These are phyloP conservation scores for Aspergillus cristatus DNA, from an alignment of 495 filamentous ascomycete species.

Conservation along the genomic window DNA sequence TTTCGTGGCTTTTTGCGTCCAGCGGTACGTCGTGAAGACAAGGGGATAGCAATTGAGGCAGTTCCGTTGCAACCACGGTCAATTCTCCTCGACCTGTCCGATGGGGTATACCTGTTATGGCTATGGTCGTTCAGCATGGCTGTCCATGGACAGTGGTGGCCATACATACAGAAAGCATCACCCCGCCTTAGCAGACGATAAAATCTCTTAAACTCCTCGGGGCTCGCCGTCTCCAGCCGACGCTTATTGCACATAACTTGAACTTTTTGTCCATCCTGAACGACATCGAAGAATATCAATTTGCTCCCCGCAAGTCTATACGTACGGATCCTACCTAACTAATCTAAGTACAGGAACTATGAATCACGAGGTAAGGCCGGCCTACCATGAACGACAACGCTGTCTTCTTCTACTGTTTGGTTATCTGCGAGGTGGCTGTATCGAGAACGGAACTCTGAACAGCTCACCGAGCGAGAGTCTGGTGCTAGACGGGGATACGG, in stretches of 20 bases:
- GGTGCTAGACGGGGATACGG: conserved; percentile 43
- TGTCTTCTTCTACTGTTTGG: conserved; percentile 36
- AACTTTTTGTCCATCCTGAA: conserved; percentile 56
- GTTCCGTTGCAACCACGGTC: conserved; percentile 54
- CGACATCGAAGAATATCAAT: conserved; percentile 76
- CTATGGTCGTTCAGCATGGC: conserved; percentile 24
- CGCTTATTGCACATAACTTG: conserved; percentile 65
- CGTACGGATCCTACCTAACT: conserved; percentile 56
- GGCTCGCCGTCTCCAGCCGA: conserved; percentile 38
- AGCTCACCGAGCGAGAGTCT: conserved; percentile 23
- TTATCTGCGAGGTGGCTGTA: conserved; percentile 32
- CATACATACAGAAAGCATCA: conserved; percentile 64
- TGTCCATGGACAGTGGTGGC: conserved; percentile 2
- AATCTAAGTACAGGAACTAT: conserved; percentile 37
- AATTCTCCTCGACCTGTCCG: conserved; percentile 68
- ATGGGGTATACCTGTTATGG: conserved; percentile 61
- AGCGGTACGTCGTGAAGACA: conserved; percentile 66
- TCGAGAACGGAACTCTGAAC: conserved; percentile 27
- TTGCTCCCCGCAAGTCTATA: conserved; percentile 53
- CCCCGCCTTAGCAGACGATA: conserved; percentile 54
- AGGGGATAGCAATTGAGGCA: conserved; percentile 66
- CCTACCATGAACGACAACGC: conserved; percentile 38
- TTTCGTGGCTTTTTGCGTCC: conserved; percentile 54
- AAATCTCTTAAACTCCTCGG: conserved; percentile 48
- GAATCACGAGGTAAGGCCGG: conserved; percentile 14